Percentiles rank a stretch among this genome's conserved stretches.
Evolutionary conservation across 495 filamentous ascomycete species (phyloP).

Genomic region (Hypoxylon lenormandii): DNA sequence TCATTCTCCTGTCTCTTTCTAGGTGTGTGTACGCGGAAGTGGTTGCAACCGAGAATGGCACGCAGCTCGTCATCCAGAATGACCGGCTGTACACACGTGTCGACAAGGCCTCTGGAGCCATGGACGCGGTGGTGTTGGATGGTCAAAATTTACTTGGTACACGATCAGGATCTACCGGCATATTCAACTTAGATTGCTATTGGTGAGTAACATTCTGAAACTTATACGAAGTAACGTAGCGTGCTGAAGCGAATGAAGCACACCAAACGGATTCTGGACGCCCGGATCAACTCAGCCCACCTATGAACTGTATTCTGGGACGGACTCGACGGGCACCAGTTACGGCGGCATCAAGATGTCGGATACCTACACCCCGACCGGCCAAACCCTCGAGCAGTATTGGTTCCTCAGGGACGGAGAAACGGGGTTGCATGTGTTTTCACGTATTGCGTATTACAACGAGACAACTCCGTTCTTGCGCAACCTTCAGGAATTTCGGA

Average conservation of each 20-base stretch:
- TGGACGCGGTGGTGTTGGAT: constrained; percentile 60
- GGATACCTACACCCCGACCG: constrained; percentile 63
- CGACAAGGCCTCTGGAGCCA: constrained; percentile 60
- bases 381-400: constrained; percentile 67
- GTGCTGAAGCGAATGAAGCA: constrained; percentile 57
- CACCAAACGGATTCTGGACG: constrained; percentile 65
- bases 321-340: constrained; percentile 59
- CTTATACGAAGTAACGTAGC: constrained; percentile 39
- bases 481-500: constrained; percentile 67
- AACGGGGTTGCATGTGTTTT: constrained; percentile 68
- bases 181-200: constrained; percentile 49
- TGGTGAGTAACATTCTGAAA: constrained; percentile 48
- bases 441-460: constrained; percentile 67
- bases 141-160: constrained; percentile 62
- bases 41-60: constrained; percentile 43
- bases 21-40: constrained; percentile 35
- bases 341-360: constrained; percentile 65
- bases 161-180: constrained; percentile 44
- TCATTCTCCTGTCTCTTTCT: constrained; percentile 29
- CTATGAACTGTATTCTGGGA: constrained; percentile 61
- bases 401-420: constrained; percentile 69
- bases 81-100: constrained; percentile 63
- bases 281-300: constrained; percentile 58
- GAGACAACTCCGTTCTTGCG: constrained; percentile 65
- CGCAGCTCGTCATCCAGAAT: constrained; percentile 59